Base-by-base conservation (phyloP, 2,329 filamentous ascomycete genomes). In the Penicillium sp. region DNA sequence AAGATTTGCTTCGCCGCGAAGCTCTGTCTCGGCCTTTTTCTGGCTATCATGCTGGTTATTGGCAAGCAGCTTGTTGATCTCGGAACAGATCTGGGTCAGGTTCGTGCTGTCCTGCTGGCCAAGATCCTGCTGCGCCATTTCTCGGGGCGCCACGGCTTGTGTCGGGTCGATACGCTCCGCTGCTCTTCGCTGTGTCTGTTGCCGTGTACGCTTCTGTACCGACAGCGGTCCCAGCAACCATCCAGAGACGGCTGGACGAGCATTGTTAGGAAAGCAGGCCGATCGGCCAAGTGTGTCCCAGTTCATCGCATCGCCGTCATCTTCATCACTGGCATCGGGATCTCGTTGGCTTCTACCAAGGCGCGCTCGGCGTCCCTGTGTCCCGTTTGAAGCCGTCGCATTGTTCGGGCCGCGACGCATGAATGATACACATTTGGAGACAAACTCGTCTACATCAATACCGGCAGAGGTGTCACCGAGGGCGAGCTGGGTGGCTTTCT, bases 191-290 rank as follows among this genome's bases (percentile, higher is more conserved):
- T 91, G 88, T 5, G 84, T 83, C 21, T 87, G 76, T 62, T 87
- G 87, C 15, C 92, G 86, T 8, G 83, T 80, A 68, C 91, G 91
- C 73, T 95, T 97, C 72, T 97, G 90, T 0, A 96, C 85, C 0
- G 92, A 95, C 1, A 97, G 78, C 0, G 93, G 93, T 0, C 94
- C 93, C 0, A 97, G 84, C 7, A 99, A 82, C 67, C 97, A 96
- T 2, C 90, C 88, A 0, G 90, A 85, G 3, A 94, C 81, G 0
- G 89, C 84, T 0, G 93, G 92, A 11, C 93, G 86, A 25, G 82
- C 78, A 59, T 90, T 89, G 67, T 84, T 79, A 0, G 88, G 89
- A 54, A 93, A 80, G 66, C 89, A 91, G 0, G 90, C 92, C 57
- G 85, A 85, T 13, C 85, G 84, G 3, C 94, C 94, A 4, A 97